Evolutionary conservation across 148 eudicot genomes (phyloP).

Genomic region (Spergularia marina): DNA sequence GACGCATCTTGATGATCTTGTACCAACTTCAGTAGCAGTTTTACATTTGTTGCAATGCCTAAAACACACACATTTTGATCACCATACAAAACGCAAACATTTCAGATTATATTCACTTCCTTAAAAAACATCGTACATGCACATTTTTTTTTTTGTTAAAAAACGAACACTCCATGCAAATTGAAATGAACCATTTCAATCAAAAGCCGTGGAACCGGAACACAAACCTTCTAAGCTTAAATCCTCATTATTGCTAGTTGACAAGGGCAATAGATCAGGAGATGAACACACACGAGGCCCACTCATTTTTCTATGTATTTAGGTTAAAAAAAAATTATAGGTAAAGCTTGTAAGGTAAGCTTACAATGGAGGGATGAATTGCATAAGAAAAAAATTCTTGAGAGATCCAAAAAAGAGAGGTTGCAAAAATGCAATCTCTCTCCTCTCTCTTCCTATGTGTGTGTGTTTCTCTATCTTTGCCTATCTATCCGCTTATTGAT

Average conservation of each 20-base stretch:
- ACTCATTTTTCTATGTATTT: constrained; percentile 37
- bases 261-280: constrained; percentile 44
- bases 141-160: background rate
- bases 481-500: background rate
- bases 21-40: constrained; percentile 62
- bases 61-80: background rate
- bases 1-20: constrained; percentile 81
- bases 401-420: constrained; percentile 9
- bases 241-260: constrained; percentile 34
- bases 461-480: background rate
- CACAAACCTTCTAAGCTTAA: constrained; percentile 67
- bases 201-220: background rate
- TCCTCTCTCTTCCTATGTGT: background rate
- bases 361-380: no score
- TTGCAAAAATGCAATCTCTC: background rate
- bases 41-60: constrained; percentile 80
- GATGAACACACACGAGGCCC: constrained; percentile 47
- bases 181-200: background rate
- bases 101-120: background rate
- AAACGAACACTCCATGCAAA: background rate
- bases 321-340: no score
- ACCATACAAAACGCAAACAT: background rate
- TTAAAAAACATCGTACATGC: no score
- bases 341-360: no score
- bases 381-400: background rate